phyloP scores from a whole-genome alignment of 2,329 filamentous ascomycete species.

The Tolypocladium endophyticum region DNA sequence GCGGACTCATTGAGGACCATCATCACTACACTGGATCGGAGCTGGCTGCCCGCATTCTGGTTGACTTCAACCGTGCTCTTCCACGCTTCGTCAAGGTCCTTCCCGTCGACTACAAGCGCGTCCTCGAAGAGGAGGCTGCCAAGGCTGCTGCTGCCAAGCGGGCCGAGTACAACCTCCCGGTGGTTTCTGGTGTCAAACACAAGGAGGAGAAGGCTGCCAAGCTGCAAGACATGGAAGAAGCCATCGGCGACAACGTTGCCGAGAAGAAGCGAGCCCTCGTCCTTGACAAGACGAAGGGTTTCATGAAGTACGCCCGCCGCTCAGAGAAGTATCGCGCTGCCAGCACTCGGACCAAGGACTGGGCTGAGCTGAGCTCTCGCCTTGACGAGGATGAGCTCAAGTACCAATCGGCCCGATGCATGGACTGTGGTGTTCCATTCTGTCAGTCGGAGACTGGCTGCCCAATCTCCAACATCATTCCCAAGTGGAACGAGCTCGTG shows the following conservation, averaged over 20 bases:
- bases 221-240: constrained; percentile 82
- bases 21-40: constrained; percentile 97
- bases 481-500: constrained; percentile 87
- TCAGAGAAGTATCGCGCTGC: constrained; percentile 86
- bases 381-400: constrained; percentile 92
- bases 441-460: constrained; percentile 95
- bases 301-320: constrained; percentile 93
- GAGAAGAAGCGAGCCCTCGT: constrained; percentile 88
- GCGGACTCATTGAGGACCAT: constrained; percentile 88
- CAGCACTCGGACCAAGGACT: constrained; percentile 79
- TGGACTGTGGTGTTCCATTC: constrained; percentile 98
- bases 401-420: constrained; percentile 92
- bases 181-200: constrained; percentile 55
- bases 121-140: constrained; percentile 73
- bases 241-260: constrained; percentile 68
- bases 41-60: constrained; percentile 78
- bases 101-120: constrained; percentile 92
- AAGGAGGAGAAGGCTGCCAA: constrained; percentile 60
- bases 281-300: constrained; percentile 93
- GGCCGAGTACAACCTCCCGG: constrained; percentile 69
- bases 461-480: constrained; percentile 94
- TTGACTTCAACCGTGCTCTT: constrained; percentile 91
- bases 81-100: constrained; percentile 88
- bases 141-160: constrained; percentile 81
- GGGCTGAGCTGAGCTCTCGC: constrained; percentile 80